Evolutionary conservation across 208 protist species (phyloP).

Genomic region (Trypanosomatidae sp.): DNA sequence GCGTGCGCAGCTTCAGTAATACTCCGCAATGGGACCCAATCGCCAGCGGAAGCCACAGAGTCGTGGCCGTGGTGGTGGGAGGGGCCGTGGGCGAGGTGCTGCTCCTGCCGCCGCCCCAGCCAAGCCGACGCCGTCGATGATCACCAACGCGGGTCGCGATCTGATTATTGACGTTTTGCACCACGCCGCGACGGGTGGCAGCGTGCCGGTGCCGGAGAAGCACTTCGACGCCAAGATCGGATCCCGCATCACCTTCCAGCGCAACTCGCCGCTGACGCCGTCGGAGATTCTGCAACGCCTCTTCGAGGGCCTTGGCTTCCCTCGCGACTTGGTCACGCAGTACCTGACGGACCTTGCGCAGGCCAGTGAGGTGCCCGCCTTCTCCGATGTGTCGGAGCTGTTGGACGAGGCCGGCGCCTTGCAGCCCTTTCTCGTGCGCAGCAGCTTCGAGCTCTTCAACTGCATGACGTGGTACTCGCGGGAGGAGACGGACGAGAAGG

Average conservation of each 20-base stretch:
- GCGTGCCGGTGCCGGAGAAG: slow-evolving; percentile 77
- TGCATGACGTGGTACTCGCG: slow-evolving; percentile 77
- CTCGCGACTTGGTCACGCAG: slow-evolving; percentile 75
- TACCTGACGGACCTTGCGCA: slow-evolving; percentile 68
- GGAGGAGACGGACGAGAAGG: slow-evolving; percentile 34
- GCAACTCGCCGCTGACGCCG: slow-evolving; percentile 72
- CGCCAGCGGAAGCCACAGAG: slow-evolving; percentile 60
- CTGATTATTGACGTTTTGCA: slow-evolving; percentile 90
- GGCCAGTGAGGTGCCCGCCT: slow-evolving; percentile 42
- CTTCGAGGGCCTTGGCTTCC: slow-evolving; percentile 87
- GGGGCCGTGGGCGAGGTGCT: slow-evolving; percentile 29
- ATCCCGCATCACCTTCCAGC: slow-evolving; percentile 71
- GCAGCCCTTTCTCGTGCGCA: slow-evolving; percentile 77
- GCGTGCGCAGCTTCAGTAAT: too few species aligned
- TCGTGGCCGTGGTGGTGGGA: slow-evolving; percentile 27
- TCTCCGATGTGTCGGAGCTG: slow-evolving; percentile 63
- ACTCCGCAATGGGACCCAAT: slow-evolving; percentile 81
- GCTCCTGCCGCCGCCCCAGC: slow-evolving; percentile 15
- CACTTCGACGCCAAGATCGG: slow-evolving; percentile 77
- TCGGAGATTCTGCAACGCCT: slow-evolving; percentile 70
- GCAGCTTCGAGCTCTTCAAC: slow-evolving; percentile 85
- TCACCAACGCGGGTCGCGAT: slow-evolving; percentile 65
- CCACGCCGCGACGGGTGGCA: slow-evolving; percentile 79
- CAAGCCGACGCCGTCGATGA: slow-evolving; percentile 60
- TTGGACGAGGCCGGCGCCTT: slow-evolving; percentile 49